A percentile compares a stretch with the other conserved stretches of the same genome.
These are phyloP conservation scores for Myxozyma neotropica DNA, from an alignment of 805 yeast species.

Conservation along the genomic window DNA sequence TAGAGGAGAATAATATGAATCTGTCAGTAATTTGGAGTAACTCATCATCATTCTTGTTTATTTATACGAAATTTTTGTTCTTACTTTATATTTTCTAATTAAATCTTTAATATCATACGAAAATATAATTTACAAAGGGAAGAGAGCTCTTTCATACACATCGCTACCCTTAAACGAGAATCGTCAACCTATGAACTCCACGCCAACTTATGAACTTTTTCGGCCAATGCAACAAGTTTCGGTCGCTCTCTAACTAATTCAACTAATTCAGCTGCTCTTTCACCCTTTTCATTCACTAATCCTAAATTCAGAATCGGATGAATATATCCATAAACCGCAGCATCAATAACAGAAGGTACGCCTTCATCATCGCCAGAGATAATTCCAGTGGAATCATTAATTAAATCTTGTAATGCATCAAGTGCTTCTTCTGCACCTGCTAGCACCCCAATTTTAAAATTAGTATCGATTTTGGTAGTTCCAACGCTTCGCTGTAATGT, in stretches of 20 bases:
- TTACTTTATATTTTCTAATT: too few relatives aligned
- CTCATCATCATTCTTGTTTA: too few relatives aligned
- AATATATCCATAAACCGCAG: slow-evolving; percentile 23
- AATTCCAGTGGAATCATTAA: background rate
- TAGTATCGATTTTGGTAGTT: background rate
- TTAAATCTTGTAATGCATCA: slow-evolving; percentile 20
- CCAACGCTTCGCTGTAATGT: background rate
- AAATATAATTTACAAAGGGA: too few relatives aligned
- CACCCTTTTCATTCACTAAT: slow-evolving; percentile 2
- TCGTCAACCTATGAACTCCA: background rate
- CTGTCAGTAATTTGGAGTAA: too few relatives aligned
- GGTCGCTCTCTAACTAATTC: slow-evolving; percentile 8
- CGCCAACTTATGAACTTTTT: background rate
- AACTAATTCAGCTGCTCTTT: slow-evolving; percentile 12
- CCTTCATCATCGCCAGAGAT: background rate
- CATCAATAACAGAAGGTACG: slow-evolving; percentile 22
- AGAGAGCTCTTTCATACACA: too few relatives aligned
- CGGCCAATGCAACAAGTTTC: slow-evolving; percentile 5
- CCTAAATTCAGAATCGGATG: slow-evolving; percentile 17
- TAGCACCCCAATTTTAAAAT: background rate
- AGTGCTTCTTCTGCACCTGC: slow-evolving; percentile 27
- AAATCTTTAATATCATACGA: too few relatives aligned
- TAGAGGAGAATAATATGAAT: too few relatives aligned
- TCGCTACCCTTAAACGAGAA: too few relatives aligned
- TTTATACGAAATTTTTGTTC: too few relatives aligned